These are phyloP conservation scores for Rubus idaeus DNA, from an alignment of 306 rosid genomes.

Conservation along the genomic window DNA sequence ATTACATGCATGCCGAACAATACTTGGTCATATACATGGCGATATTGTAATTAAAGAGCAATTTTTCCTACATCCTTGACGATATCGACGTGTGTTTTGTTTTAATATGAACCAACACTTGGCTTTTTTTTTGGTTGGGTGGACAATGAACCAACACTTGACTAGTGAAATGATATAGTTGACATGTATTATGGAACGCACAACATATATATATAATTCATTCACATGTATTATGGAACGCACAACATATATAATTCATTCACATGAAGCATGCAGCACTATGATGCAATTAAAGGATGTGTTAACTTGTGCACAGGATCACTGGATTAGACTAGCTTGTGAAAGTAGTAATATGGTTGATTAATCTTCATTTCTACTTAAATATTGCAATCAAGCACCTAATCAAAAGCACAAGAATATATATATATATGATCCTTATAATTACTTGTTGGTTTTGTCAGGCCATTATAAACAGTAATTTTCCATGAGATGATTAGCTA, in stretches of 20 bases:
- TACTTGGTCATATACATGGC: too few relatives aligned
- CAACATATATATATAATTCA: background rate
- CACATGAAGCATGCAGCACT: background rate
- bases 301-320: background rate
- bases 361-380: constrained; percentile 21
- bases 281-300: background rate
- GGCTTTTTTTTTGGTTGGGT: too few relatives aligned
- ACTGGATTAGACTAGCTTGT: constrained; percentile 11
- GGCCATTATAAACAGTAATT: constrained; percentile 21
- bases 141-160: too few relatives aligned
- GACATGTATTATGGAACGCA: too few relatives aligned
- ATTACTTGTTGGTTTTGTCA: constrained; percentile 3
- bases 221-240: background rate
- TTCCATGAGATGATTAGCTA: constrained; percentile 6
- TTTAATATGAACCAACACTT: too few relatives aligned
- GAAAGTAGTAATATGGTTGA: constrained; percentile 22
- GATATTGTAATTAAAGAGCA: too few relatives aligned
- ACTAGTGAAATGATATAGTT: too few relatives aligned
- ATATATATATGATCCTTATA: background rate
- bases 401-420: constrained; percentile 19
- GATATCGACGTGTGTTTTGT: too few relatives aligned
- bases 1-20: too few relatives aligned
- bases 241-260: background rate
- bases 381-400: constrained; percentile 33
- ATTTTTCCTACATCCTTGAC: too few relatives aligned